phyloP scores from a whole-genome alignment of 2,329 filamentous ascomycete species.

The Passalora sequoiae region DNA sequence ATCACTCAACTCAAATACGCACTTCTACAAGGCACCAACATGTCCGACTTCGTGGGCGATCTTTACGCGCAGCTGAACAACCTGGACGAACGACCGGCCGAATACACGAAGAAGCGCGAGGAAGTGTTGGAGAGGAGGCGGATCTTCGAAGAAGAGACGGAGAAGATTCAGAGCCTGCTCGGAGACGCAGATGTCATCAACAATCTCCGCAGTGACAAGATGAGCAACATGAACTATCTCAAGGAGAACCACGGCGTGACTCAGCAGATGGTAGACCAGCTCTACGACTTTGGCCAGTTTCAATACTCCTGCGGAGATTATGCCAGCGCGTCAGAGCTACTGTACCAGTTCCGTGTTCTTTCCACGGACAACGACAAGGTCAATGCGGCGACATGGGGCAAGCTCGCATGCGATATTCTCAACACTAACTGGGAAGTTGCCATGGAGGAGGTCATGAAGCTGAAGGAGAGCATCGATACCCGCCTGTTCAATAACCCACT shows the following conservation, averaged over 20 bases:
- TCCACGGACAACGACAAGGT: conserved; percentile 99
- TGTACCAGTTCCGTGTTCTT: conserved; percentile 96
- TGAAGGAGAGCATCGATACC: conserved; percentile 87
- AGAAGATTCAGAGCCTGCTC: conserved; percentile 81
- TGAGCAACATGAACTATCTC: conserved; percentile 95
- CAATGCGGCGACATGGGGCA: conserved; percentile 92
- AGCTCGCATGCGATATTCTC: conserved; percentile 92
- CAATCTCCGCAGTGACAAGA: conserved; percentile 91
- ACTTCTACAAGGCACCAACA: conserved; percentile 94
- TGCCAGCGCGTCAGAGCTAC: conserved; percentile 77
- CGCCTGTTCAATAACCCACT: conserved; percentile 95
- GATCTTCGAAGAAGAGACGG: conserved; percentile 78
- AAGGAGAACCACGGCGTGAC: conserved; percentile 96
- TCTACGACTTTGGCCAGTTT: conserved; percentile 94
- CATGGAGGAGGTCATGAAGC: conserved; percentile 84
- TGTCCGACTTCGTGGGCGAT: conserved; percentile 95
- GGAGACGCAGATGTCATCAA: conserved; percentile 84
- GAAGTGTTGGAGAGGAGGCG: conserved; percentile 79
- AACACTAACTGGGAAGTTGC: conserved; percentile 91
- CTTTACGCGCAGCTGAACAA: conserved; percentile 86
- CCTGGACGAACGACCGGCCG: conserved; percentile 69
- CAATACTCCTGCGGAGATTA: conserved; percentile 98
- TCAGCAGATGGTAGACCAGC: conserved; percentile 87
- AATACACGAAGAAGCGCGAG: conserved; percentile 85
- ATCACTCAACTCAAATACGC: conserved; percentile 85